phyloP scores from a whole-genome alignment of 169 alveolate species.

The Eimeria sp. region DNA sequence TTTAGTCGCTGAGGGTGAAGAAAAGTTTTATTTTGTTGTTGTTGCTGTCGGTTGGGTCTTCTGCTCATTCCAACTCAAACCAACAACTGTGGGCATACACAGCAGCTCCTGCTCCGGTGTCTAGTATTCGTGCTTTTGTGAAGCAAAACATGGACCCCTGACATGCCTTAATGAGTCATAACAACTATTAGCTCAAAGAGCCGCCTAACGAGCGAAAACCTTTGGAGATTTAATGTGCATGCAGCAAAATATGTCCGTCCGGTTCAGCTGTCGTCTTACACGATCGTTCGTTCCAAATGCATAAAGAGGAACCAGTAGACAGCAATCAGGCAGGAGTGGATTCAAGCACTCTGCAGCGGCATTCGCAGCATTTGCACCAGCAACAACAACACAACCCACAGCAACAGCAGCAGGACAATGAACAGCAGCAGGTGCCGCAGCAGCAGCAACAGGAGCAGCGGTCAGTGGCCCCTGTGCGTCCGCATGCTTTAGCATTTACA shows the following conservation, averaged over 20 bases:
- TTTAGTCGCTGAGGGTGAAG: background rate
- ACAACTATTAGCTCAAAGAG: background rate
- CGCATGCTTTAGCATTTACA: background rate
- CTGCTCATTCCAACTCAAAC: background rate
- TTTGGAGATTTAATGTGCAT: background rate
- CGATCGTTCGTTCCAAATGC: background rate
- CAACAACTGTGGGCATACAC: background rate
- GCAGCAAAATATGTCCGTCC: background rate
- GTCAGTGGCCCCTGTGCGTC: background rate
- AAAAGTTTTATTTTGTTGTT: background rate
- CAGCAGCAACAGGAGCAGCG: conserved; percentile 41
- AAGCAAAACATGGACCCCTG: background rate
- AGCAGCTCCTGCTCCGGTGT: background rate
- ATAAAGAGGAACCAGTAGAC: background rate
- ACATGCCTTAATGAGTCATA: background rate
- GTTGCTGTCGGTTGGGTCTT: background rate
- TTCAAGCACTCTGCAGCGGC: background rate
- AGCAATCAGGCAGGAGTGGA: conserved; percentile 1
- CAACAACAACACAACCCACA: background rate
- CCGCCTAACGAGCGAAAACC: background rate
- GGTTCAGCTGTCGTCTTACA: background rate
- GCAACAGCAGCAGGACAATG: conserved; percentile 1
- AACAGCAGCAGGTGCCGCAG: background rate
- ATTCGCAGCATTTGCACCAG: background rate
- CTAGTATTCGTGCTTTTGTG: background rate